Base-by-base conservation (phyloP, 805 yeast species). In the Saturnispora zaruensis region DNA sequence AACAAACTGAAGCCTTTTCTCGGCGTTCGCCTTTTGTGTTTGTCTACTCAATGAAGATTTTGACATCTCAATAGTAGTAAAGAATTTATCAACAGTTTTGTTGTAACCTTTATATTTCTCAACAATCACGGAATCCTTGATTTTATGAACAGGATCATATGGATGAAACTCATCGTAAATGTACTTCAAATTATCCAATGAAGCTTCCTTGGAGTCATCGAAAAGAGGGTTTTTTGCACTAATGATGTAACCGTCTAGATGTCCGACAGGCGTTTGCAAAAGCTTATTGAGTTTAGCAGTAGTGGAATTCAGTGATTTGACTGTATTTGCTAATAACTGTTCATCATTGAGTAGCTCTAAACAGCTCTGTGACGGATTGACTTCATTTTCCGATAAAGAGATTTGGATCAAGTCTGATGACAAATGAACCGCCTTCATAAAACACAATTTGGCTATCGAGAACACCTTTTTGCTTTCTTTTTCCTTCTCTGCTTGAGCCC, bases 41-140 rank as follows among this genome's bases (percentile, higher is more conserved):
- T 87, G 95, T 32, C 85, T 77, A 51, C 81, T 77, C 50, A 86
- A 66, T 0, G 89, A 82, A 58, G 81, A 78, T 59, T 87, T 87
- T 4, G 88, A 79, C 4, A 95, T 81, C 60, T 91, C 96, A 14
- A 90, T 71, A 0, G 91, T 81, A 0, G 96, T 87, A 62, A 86
- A 91, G 61, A 86, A 91, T 38, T 70, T 72, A 65, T 91, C 99
- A 20, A 91, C 73, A 0, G 97, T 83, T 51, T 77, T 76, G 61
- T 88, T 90, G 64, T 88, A 91, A 0, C 93, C 89, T 6, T 69
- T 65, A 13, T 79, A 66, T 18, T 68, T 70, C 2, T 75, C 70
- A 7, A 57, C 44, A 20, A 81, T 59, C 21, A 69, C 67, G 14
- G 58, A 56, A 8, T 59, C 63, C 13, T 51, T 51, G 4, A 44